Evolutionary conservation across 2,329 filamentous ascomycete species (phyloP), one percentile per base, ranked within the genome.

Genomic region (Neurospora crassa): DNA sequence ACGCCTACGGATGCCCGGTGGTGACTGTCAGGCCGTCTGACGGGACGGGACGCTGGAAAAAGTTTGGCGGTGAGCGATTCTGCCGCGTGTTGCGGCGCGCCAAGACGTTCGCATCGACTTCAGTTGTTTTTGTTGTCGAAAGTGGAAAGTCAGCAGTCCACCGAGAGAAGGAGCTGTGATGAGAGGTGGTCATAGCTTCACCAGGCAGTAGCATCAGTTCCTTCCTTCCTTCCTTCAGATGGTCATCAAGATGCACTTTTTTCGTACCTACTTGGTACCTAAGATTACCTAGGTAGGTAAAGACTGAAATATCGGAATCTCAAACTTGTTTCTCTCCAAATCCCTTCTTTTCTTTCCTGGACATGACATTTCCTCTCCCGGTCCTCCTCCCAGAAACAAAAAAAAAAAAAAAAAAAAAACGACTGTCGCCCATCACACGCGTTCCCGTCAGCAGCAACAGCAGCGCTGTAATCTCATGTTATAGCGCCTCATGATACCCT

Each of bases 41-140:
- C 45, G 47, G 47, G 47, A 59, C 24, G 24, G 47, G 47, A 59
- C 24, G 24, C 47, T 59, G 24, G 14, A 75, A 74, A 76, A 71
- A 74, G 72, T 75, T 76, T 69, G 75, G 75, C 75, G 75, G 75
- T 76, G 73, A 75, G 40, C 3, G n/a, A 67, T 76, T 76, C 73
- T 76, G 75, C 75, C 74, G 42, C 53, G 53, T 63, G 14, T 63
- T 63, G 29, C 34, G 29, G 24, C 53, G 53, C 53, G 53, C 53
- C 53, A 34, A 63, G 53, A 63, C 53, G 10, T 63, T 63, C 8
- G 24, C 24, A 63, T 63, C 24, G 53, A 34, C 24, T 34, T 8
- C n/a, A n/a, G n/a, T n/a, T 24, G 40, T 67, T 59, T 59, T 67
- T 42, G 69, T n/a, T 41, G 69, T n/a, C 41, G 67, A 68, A 69